Percentiles rank a stretch among this genome's conserved stretches.
These are phyloP conservation scores for Citrus medica DNA, from an alignment of 345 rosid genomes.

Conservation along the genomic window DNA sequence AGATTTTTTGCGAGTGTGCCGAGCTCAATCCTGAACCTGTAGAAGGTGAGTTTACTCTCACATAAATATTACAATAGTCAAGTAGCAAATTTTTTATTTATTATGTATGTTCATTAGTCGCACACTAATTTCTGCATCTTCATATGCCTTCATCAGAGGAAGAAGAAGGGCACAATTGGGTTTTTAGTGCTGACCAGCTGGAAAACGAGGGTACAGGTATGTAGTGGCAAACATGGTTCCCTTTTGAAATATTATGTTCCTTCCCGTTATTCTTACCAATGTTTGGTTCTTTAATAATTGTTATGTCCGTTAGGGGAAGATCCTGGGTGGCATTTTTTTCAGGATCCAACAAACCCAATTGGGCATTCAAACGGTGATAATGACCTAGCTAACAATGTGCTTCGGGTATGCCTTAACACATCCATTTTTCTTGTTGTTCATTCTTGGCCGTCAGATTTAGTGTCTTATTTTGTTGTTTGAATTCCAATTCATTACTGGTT, in stretches of 20 bases:
- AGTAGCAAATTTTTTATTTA: not conserved
- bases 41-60: constrained; percentile 47
- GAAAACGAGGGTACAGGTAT: constrained; percentile 51
- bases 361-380: constrained; percentile 84
- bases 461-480: not conserved
- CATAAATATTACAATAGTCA: not conserved
- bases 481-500: not conserved
- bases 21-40: constrained; percentile 91
- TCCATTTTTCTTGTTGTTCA: not conserved
- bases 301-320: constrained; percentile 44
- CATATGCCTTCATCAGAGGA: constrained; percentile 29
- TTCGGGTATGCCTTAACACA: constrained; percentile 40
- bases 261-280: not conserved
- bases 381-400: constrained; percentile 61
- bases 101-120: not conserved
- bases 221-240: not conserved
- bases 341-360: constrained; percentile 53
- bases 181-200: constrained; percentile 82
- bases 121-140: not conserved
- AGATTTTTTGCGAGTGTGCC: constrained; percentile 83
- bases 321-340: constrained; percentile 45
- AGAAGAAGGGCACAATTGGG: constrained; percentile 56
- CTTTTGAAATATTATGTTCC: not conserved
- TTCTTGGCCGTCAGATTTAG: not conserved
- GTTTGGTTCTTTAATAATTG: not conserved